phyloP scores from a whole-genome alignment of 805 yeast genomes.

The Maudiozyma bulderi region DNA sequence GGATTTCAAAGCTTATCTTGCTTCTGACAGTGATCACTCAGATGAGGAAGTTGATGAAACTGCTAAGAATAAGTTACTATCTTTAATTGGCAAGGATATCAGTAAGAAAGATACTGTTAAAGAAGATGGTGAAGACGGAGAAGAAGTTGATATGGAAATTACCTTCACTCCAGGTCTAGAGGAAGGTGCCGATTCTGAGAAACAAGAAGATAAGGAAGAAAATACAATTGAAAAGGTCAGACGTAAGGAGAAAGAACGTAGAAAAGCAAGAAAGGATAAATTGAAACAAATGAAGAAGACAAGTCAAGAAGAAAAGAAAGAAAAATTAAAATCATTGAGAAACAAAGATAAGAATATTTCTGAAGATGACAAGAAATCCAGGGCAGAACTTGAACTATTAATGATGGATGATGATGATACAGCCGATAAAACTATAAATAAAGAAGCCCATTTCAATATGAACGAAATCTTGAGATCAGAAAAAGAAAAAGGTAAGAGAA shows the following conservation, averaged over 20 bases:
- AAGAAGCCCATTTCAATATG: conserved; percentile 64
- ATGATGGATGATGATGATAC: conserved; percentile 51
- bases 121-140: conserved; percentile 38
- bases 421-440: conserved; percentile 27
- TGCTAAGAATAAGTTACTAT: conserved; percentile 51
- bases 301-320: conserved; percentile 43
- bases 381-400: conserved; percentile 60
- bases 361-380: conserved; percentile 32
- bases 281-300: conserved; percentile 49
- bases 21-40: conserved; percentile 58
- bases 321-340: conserved; percentile 29
- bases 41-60: conserved; percentile 34
- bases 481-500: conserved; percentile 46
- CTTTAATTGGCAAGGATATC: conserved; percentile 39
- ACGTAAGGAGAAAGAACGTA: conserved; percentile 88
- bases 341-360: conserved; percentile 24
- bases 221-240: conserved; percentile 69
- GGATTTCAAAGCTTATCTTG: conserved; percentile 89
- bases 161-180: conserved; percentile 85
- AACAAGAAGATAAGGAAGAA: conserved; percentile 44
- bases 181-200: conserved; percentile 25
- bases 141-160: conserved; percentile 85
- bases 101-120: conserved; percentile 28
- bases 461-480: conserved; percentile 69
- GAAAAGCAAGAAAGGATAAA: conserved; percentile 72